Conservation (phyloP, 192 early-diverging fungal genomes). For the Lobosporangium transversale region DNA sequence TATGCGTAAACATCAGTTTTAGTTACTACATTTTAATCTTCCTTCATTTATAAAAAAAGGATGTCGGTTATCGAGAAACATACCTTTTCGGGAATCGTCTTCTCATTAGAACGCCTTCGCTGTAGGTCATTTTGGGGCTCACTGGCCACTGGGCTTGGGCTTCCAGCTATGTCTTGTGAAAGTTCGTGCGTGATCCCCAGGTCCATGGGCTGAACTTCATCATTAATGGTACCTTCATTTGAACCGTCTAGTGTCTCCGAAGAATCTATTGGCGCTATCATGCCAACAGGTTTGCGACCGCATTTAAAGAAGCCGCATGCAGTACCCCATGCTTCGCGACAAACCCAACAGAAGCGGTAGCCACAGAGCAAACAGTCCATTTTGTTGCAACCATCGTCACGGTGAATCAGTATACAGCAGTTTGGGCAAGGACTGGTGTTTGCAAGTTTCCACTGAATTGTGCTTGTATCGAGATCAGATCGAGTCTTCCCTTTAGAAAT, state of each 20-base stretch:
- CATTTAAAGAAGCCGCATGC: slow-evolving; percentile 74
- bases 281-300: slow-evolving; percentile 11
- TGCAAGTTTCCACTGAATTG: slow-evolving; percentile 61
- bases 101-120: slow-evolving; percentile 10
- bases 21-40: not conserved
- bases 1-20: not conserved
- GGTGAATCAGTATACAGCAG: slow-evolving; percentile 71
- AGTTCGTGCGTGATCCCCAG: too few species aligned
- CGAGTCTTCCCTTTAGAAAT: slow-evolving; percentile 15
- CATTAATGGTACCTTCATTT: not conserved
- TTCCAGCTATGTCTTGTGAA: too few species aligned
- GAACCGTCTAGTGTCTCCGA: not conserved
- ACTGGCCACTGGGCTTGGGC: not conserved
- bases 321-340: slow-evolving; percentile 64
- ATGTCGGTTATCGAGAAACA: too few species aligned
- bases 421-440: slow-evolving; percentile 69
- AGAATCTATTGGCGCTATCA: not conserved
- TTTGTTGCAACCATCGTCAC: slow-evolving; percentile 80
- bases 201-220: not conserved
- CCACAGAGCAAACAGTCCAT: slow-evolving; percentile 74
- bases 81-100: slow-evolving; percentile 4
- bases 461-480: slow-evolving; percentile 46
- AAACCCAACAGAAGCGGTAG: slow-evolving; percentile 73
- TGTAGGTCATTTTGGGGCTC: slow-evolving; percentile 6
- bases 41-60: slow-evolving; percentile 1